Conservation (phyloP, 1,139 yeast species). For the Saccharomyces uvarum region DNA sequence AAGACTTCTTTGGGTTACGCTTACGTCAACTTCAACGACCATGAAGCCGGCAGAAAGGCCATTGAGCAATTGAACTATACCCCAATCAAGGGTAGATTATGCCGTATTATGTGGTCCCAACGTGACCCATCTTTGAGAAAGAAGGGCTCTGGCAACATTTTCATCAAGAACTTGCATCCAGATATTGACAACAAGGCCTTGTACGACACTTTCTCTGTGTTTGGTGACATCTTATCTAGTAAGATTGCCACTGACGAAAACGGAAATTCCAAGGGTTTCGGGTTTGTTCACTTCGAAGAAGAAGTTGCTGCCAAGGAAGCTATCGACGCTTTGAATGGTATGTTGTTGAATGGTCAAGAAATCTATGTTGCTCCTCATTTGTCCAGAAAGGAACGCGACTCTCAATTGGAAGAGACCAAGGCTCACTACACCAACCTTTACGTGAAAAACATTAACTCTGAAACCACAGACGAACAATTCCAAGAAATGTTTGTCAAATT, state of each 20-base stretch:
- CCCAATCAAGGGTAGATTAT: conserved; percentile 89
- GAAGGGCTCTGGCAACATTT: conserved; percentile 94
- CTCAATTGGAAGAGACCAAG: conserved; percentile 85
- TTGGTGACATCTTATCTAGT: conserved; percentile 93
- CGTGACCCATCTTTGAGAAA: conserved; percentile 95
- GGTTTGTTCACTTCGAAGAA: conserved; percentile 94
- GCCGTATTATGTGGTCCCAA: conserved; percentile 99
- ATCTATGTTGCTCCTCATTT: conserved; percentile 94
- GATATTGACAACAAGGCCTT: conserved; percentile 98
- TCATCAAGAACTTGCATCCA: conserved; percentile 96
- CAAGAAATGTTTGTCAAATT: conserved; percentile 60
- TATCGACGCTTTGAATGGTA: conserved; percentile 95
- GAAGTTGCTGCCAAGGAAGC: conserved; percentile 93
- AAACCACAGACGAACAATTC: conserved; percentile 66
- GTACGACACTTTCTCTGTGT: conserved; percentile 95
- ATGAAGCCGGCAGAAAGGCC: conserved; percentile 89
- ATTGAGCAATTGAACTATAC: conserved; percentile 93
- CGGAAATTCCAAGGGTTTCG: conserved; percentile 74
- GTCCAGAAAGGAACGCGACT: conserved; percentile 89
- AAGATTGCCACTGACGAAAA: conserved; percentile 93
- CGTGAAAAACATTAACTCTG: conserved; percentile 79
- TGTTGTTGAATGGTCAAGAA: conserved; percentile 94
- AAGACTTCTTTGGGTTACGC: conserved; percentile 97
- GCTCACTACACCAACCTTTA: conserved; percentile 93
- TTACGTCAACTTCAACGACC: conserved; percentile 90